phyloP scores from a whole-genome alignment of 305 asterid genomes.

The Fraxinus nigra region DNA sequence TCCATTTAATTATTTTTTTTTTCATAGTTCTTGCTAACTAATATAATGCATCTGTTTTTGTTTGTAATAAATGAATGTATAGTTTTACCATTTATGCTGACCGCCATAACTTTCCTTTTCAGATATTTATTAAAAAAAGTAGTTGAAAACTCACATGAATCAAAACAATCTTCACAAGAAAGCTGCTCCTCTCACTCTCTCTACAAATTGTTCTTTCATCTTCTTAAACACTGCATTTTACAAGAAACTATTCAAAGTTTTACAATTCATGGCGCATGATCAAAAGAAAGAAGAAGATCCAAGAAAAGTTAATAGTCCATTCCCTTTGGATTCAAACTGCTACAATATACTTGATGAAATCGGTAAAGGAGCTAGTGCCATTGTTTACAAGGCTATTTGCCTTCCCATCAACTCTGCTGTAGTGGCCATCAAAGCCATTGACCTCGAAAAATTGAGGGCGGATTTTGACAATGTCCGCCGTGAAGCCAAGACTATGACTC shows the following conservation, averaged over 20 bases:
- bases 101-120: conserved; percentile 1
- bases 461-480: conserved; percentile 60
- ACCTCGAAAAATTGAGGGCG: conserved; percentile 56
- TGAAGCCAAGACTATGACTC: conserved; percentile 66
- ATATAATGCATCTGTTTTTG: neutral
- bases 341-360: conserved; percentile 60
- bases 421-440: conserved; percentile 71
- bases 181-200: conserved; percentile 17
- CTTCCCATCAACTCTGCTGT: conserved; percentile 43
- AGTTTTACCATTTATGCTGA: neutral
- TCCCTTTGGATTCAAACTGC: conserved; percentile 52
- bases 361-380: conserved; percentile 65
- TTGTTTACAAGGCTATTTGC: conserved; percentile 72
- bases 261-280: conserved; percentile 28
- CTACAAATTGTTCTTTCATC: conserved; percentile 11
- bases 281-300: conserved; percentile 32
- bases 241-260: neutral
- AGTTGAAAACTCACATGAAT: conserved; percentile 43
- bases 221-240: neutral
- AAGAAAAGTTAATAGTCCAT: conserved; percentile 22
- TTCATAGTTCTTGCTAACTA: neutral
- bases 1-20: neutral
- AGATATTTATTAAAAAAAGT: neutral
- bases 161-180: conserved; percentile 32
- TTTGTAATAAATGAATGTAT: neutral